phyloP scores from a whole-genome alignment of 305 asterid genomes.

The Ilex paraguariensis region DNA sequence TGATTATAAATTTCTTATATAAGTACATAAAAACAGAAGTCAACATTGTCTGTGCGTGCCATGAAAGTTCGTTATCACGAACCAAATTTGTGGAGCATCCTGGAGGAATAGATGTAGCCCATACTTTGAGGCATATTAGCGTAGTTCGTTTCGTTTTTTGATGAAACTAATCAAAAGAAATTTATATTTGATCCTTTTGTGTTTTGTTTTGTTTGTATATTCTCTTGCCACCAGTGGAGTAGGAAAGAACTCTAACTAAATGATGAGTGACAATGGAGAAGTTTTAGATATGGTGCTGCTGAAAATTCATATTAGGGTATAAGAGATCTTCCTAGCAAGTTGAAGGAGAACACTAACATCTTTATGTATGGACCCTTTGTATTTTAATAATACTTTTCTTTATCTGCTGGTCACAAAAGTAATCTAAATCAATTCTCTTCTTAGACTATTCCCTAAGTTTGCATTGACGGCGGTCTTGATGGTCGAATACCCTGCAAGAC shows the following conservation, averaged over 20 bases:
- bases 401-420: too few species aligned
- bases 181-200: neutral
- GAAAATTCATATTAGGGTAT: too few species aligned
- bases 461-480: too few species aligned
- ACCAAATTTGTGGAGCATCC: constrained; percentile 79
- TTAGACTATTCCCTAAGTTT: too few species aligned
- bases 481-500: too few species aligned
- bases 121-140: constrained; percentile 63
- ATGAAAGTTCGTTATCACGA: constrained; percentile 56
- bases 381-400: too few species aligned
- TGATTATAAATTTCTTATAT: constrained; percentile 50
- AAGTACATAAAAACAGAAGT: constrained; percentile 47
- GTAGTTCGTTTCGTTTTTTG: constrained; percentile 29
- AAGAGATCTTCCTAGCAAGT: too few species aligned
- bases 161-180: neutral
- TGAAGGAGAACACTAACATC: neutral
- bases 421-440: too few species aligned
- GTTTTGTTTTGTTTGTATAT: too few species aligned
- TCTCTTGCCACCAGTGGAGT: neutral
- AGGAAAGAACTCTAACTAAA: neutral
- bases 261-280: neutral
- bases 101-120: constrained; percentile 41
- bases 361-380: too few species aligned
- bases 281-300: too few species aligned
- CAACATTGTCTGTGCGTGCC: constrained; percentile 66